Evolutionary conservation across 306 rosid genomes (phyloP), one percentile per base, ranked within the genome.

Genomic region (Vachellia pachyceras): DNA sequence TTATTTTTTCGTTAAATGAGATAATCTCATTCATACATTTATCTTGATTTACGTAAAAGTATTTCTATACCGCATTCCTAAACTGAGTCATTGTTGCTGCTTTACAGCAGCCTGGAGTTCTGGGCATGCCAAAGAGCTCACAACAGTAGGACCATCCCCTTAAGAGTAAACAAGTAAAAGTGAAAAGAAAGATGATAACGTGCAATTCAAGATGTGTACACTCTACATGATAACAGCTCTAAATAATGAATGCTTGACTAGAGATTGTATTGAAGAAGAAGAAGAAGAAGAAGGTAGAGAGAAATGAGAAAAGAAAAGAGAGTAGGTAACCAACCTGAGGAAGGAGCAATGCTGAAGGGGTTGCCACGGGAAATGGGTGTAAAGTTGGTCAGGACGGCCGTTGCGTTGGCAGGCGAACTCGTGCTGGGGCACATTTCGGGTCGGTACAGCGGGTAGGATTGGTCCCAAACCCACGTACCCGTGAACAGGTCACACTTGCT

Each of bases 321-420:
- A 17, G 4, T 12, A 23, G 5, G 42, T 8, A 3, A n/a, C 11
- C 12, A 12, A 90, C 98, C 97, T 93, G 79, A 60, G 66, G 14
- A 93, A 80, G 11, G 88, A 39, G 84, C 95, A 91, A 74, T 81
- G 60, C 4, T 10, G 65, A 9, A 79, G 91, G 57, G 99, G 99
- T 44, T 90, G 92, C 99, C 99, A 95, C 76, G 92, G 82, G 80
- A 84, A 95, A 63, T 85, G 86, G 75, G 94, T 86, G 83, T 83
- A 93, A 44, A 81, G 61, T 60, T 49, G 88, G 69, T 95, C 99
- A 0, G 93, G 92, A 3, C 99, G 93, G 69, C 97, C 98, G 83
- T 93, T 95, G 49, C 52, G 72, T 65, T 80, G 68, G 82, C 99
- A 95, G 78, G 86, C 82, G 84, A 93, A 95, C 93, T 93, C 99